phyloP scores from a whole-genome alignment of 208 protist species.

The Crithidia bombi region DNA sequence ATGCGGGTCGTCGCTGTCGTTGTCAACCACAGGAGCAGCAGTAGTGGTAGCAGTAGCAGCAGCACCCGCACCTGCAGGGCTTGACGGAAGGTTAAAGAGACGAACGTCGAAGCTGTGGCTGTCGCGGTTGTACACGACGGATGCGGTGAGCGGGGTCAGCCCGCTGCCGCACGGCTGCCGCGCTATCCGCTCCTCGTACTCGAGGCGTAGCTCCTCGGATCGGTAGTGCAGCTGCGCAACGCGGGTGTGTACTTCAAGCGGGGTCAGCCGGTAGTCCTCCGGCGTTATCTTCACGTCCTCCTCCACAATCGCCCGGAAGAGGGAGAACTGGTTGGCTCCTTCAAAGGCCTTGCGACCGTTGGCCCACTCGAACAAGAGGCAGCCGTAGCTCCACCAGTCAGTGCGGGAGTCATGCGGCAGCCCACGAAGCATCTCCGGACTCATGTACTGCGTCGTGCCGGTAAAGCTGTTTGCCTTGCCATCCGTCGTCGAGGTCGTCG shows the following conservation, averaged over 20 bases:
- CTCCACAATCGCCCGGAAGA: conserved; percentile 81
- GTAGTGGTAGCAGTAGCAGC: too few species aligned
- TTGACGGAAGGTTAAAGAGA: neutral
- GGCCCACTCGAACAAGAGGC: conserved; percentile 95
- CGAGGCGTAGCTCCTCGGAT: conserved; percentile 44
- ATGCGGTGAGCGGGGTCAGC: conserved; percentile 1
- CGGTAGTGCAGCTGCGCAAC: conserved; percentile 70
- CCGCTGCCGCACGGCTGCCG: conserved; percentile 7
- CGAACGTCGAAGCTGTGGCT: conserved; percentile 34
- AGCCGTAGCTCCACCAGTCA: conserved; percentile 97
- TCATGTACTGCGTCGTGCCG: conserved; percentile 96
- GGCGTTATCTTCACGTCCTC: conserved; percentile 56
- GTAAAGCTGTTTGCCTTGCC: conserved; percentile 86
- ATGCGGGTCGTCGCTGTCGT: too few species aligned
- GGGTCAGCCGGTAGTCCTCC: conserved; percentile 74
- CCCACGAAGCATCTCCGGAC: conserved; percentile 91
- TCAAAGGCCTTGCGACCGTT: conserved; percentile 88
- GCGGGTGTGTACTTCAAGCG: conserved; percentile 71
- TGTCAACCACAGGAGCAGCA: too few species aligned
- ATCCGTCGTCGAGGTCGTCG: conserved; percentile 4
- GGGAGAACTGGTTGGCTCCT: conserved; percentile 57
- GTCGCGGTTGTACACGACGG: conserved; percentile 26
- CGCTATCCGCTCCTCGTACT: conserved; percentile 22
- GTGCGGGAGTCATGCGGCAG: conserved; percentile 87
- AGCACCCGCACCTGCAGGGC: too few species aligned